Conservation (phyloP, 208 protist species). For the Balamuthia mandrillaris region DNA sequence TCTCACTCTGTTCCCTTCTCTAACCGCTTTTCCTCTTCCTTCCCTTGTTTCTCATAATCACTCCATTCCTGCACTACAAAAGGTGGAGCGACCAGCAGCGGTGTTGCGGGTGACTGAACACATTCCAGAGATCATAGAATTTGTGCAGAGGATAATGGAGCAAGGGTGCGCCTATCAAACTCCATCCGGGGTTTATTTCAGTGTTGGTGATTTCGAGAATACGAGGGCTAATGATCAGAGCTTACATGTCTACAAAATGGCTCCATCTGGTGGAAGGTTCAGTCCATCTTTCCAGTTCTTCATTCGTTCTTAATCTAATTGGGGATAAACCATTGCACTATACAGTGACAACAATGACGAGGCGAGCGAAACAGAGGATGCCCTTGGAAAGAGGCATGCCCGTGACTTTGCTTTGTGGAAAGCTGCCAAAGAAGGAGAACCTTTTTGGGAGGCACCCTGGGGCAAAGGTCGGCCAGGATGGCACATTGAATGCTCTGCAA, state of each 20-base stretch:
- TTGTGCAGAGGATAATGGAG: conserved; percentile 84
- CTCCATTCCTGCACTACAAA: too few relatives aligned
- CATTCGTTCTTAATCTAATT: conserved; percentile 95
- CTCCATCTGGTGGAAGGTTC: neutral
- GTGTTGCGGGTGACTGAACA: conserved; percentile 96
- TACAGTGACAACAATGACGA: conserved; percentile 86
- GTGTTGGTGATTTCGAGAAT: too few relatives aligned
- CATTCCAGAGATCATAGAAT: conserved; percentile 89
- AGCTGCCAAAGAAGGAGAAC: conserved; percentile 87
- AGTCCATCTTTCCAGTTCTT: too few relatives aligned
- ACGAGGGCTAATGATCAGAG: too few relatives aligned
- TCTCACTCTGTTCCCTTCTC: too few relatives aligned
- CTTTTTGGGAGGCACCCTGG: conserved; percentile 86
- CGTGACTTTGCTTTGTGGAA: conserved; percentile 99
- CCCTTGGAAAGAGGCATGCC: conserved; percentile 79
- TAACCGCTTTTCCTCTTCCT: too few relatives aligned
- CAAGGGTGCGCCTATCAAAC: conserved; percentile 91
- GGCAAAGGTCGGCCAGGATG: conserved; percentile 94
- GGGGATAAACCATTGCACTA: too few relatives aligned
- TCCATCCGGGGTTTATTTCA: conserved; percentile 92
- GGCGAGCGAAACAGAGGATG: conserved; percentile 74
- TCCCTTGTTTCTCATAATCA: too few relatives aligned
- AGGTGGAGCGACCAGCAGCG: neutral
- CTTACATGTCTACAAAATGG: conserved; percentile 1
- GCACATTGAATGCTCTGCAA: conserved; percentile 99